phyloP scores from a whole-genome alignment of 2,329 filamentous ascomycete genomes.

The Ophioceras dolichostomum region DNA sequence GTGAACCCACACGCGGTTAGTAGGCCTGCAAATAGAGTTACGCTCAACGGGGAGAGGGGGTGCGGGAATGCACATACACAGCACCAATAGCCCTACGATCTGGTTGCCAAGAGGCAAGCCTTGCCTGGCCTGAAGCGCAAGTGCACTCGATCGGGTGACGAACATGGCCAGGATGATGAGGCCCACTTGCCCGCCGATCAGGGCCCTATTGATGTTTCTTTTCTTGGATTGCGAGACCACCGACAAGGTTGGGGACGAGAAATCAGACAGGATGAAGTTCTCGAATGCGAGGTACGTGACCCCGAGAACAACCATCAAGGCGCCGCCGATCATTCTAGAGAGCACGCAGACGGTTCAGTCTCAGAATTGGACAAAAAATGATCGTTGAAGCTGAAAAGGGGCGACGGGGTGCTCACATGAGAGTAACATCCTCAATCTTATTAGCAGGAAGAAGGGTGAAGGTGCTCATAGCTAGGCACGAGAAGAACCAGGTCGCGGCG shows the following conservation, averaged over 20 bases:
- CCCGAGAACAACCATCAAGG: slow-evolving; percentile 66
- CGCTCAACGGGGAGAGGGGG: too few relatives aligned
- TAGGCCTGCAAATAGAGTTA: background rate
- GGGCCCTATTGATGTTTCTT: slow-evolving; percentile 38
- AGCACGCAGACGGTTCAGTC: background rate
- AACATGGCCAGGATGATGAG: slow-evolving; percentile 70
- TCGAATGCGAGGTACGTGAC: slow-evolving; percentile 72
- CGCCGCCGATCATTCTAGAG: slow-evolving; percentile 57
- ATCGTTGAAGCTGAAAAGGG: background rate
- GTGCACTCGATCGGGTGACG: slow-evolving; percentile 76
- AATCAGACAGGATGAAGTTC: slow-evolving; percentile 40
- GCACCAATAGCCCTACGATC: slow-evolving; percentile 68
- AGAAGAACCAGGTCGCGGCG: slow-evolving; percentile 58
- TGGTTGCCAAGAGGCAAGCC: slow-evolving; percentile 84
- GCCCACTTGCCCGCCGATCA: slow-evolving; percentile 64
- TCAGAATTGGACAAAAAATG: background rate
- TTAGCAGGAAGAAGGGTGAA: slow-evolving; percentile 84
- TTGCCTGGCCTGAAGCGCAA: slow-evolving; percentile 71
- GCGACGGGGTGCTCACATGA: slow-evolving; percentile 47
- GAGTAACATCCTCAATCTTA: slow-evolving; percentile 64
- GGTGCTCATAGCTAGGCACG: slow-evolving; percentile 72
- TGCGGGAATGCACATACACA: slow-evolving; percentile 57
- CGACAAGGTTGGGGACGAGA: slow-evolving; percentile 16
- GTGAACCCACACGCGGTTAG: slow-evolving; percentile 13
- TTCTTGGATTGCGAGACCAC: slow-evolving; percentile 12